Conservation (phyloP, 2,329 filamentous ascomycete genomes). For the Rhexocercosporidium sp. region DNA sequence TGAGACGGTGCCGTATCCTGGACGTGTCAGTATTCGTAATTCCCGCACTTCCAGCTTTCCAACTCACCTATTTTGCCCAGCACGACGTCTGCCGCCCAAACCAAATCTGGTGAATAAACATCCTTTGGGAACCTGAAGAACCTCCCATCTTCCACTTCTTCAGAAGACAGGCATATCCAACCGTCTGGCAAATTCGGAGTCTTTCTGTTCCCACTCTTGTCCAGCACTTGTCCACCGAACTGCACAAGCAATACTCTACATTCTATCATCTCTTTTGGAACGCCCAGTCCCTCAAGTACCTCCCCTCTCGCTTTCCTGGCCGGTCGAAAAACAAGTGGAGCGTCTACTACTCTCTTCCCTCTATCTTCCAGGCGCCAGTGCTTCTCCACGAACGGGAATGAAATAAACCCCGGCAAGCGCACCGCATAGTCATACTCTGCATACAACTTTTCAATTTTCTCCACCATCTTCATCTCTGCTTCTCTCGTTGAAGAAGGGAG, state of each 20-base stretch:
- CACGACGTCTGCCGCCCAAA: slow-evolving; percentile 1
- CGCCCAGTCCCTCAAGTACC: neutral
- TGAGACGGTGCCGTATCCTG: slow-evolving; percentile 15
- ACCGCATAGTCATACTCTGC: slow-evolving; percentile 8
- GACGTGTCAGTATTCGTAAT: neutral
- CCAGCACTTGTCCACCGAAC: slow-evolving; percentile 2
- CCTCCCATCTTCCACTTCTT: neutral
- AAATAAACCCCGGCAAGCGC: neutral
- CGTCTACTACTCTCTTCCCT: neutral
- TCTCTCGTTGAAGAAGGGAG: neutral
- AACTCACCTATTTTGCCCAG: slow-evolving; percentile 12
- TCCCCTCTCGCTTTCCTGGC: neutral
- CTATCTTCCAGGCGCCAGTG: slow-evolving; percentile 1
- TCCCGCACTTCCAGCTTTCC: too few relatives aligned
- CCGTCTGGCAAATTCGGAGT: slow-evolving; percentile 2
- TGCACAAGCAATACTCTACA: slow-evolving; percentile 7
- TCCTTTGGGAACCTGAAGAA: slow-evolving; percentile 13
- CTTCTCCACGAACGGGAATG: slow-evolving; percentile 7
- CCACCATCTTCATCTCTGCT: neutral
- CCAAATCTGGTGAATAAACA: slow-evolving; percentile 14
- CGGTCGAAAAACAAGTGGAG: slow-evolving; percentile 9
- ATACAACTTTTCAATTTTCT: slow-evolving; percentile 6
- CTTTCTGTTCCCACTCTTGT: neutral
- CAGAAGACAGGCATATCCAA: slow-evolving; percentile 11
- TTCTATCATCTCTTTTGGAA: neutral